phyloP scores from a whole-genome alignment of 768 basidiomycete species.

The Mycena kentingensis region DNA sequence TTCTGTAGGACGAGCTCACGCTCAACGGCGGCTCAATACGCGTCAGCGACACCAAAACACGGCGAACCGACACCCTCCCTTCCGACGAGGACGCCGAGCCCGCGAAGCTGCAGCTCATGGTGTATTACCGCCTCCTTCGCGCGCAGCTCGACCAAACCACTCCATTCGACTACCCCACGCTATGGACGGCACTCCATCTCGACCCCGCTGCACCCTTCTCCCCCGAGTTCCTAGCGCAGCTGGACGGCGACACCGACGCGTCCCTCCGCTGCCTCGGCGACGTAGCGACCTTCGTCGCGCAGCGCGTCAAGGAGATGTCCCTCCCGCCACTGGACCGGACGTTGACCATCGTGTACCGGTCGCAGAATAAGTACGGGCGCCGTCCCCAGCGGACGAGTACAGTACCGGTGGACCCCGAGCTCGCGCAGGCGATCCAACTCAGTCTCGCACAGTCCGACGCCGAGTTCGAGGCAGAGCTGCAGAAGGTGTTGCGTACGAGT shows the following conservation, averaged over 20 bases:
- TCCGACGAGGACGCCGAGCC: slow-evolving; percentile 56
- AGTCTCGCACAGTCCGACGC: slow-evolving; percentile 39
- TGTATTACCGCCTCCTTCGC: slow-evolving; percentile 69
- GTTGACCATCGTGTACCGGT: slow-evolving; percentile 51
- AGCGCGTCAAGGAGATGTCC: slow-evolving; percentile 5
- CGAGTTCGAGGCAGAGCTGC: slow-evolving; percentile 10
- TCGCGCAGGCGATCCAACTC: slow-evolving; percentile 49
- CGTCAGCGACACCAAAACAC: slow-evolving; percentile 73
- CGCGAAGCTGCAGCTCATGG: slow-evolving; percentile 73
- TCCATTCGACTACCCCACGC: slow-evolving; percentile 50
- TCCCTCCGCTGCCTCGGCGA: slow-evolving; percentile 39
- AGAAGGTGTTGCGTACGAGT: slow-evolving; percentile 8
- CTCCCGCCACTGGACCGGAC: slow-evolving; percentile 28
- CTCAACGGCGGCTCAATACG: slow-evolving; percentile 36
- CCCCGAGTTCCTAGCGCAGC: slow-evolving; percentile 45
- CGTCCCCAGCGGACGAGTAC: slow-evolving; percentile 15
- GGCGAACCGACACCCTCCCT: slow-evolving; percentile 52
- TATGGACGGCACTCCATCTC: slow-evolving; percentile 55
- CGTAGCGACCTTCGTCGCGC: neutral
- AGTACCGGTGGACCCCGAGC: slow-evolving; percentile 41
- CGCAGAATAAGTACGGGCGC: slow-evolving; percentile 30
- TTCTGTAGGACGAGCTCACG: neutral
- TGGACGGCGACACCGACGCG: neutral
- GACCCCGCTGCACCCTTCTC: slow-evolving; percentile 52
- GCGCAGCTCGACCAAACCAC: slow-evolving; percentile 45